phyloP scores from a whole-genome alignment of 2,329 filamentous ascomycete genomes.

The Zymoseptoria crescenta region DNA sequence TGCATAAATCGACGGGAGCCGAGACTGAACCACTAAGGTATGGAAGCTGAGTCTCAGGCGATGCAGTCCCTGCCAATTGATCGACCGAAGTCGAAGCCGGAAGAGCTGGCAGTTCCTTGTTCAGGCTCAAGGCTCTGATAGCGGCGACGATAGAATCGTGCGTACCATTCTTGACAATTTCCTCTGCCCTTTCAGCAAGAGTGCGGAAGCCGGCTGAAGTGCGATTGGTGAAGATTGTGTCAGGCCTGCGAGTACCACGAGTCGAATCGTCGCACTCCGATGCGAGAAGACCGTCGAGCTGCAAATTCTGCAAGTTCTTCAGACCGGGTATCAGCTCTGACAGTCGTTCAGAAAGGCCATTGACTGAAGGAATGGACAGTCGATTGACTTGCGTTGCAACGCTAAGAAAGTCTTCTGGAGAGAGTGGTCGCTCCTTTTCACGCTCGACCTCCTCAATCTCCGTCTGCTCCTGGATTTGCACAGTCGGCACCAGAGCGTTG shows the following conservation, averaged over 20 bases:
- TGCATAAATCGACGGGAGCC: conserved; percentile 23
- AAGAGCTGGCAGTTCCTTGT: conserved; percentile 32
- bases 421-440: conserved; percentile 27
- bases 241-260: conserved; percentile 19
- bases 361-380: conserved; percentile 40
- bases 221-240: conserved; percentile 28
- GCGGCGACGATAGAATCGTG: conserved; percentile 27
- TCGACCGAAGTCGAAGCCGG: conserved; percentile 25
- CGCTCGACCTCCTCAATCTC: conserved; percentile 14
- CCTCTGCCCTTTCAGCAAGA: conserved; percentile 31
- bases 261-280: conserved; percentile 30
- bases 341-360: conserved; percentile 38
- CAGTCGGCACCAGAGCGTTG: conserved; percentile 17
- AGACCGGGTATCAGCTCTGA: conserved; percentile 40
- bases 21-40: conserved; percentile 29
- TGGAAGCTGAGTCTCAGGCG: conserved; percentile 19
- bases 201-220: conserved; percentile 32
- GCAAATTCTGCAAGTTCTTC: conserved; percentile 28
- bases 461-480: conserved; percentile 22
- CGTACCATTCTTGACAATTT: conserved; percentile 31
- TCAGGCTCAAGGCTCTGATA: conserved; percentile 13
- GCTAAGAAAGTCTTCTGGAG: conserved; percentile 35
- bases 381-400: conserved; percentile 38
- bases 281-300: conserved; percentile 29
- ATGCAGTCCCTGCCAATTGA: conserved; percentile 16